phyloP scores from a whole-genome alignment of 768 basidiomycete genomes.

The Piloderma croceum region DNA sequence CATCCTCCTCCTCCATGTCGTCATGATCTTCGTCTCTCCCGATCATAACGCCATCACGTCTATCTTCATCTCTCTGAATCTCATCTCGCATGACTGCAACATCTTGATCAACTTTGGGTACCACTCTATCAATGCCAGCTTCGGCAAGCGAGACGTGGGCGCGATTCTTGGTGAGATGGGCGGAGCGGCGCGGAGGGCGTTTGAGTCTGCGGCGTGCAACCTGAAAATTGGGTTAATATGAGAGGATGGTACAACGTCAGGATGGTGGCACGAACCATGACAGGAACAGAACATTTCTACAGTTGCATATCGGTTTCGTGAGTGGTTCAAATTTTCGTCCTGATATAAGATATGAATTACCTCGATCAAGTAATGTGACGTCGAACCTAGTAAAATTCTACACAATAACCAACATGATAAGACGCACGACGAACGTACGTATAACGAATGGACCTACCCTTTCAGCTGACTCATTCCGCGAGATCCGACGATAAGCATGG shows the following conservation, averaged over 20 bases:
- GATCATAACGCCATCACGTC: constrained; percentile 4
- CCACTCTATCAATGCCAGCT: constrained; percentile 83
- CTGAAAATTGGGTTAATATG: constrained; percentile 15
- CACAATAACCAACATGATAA: constrained; percentile 2
- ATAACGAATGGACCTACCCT: constrained; percentile 48
- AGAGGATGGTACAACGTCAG: constrained; percentile 2
- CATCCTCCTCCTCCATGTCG: constrained; percentile 10
- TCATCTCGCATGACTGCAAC: constrained; percentile 78
- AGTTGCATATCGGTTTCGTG: constrained; percentile 1
- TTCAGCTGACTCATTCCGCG: constrained; percentile 83
- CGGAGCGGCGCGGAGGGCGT: constrained; percentile 74
- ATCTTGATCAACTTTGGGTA: constrained; percentile 78
- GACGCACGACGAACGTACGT: not conserved
- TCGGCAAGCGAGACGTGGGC: constrained; percentile 82
- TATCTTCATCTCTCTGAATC: constrained; percentile 62
- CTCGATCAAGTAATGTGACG: constrained; percentile 90
- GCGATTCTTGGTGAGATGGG: constrained; percentile 77
- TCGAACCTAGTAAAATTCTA: constrained; percentile 90
- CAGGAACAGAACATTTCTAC: constrained; percentile 88
- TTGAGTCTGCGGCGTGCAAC: constrained; percentile 86
- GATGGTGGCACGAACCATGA: constrained; percentile 54
- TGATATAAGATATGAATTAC: constrained; percentile 28
- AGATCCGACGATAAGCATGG: constrained; percentile 94
- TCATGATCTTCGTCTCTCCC: constrained; percentile 13
- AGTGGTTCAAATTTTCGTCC: constrained; percentile 1